Evolutionary conservation across 768 basidiomycete genomes (phyloP), one percentile per base, ranked within the genome.

Genomic region (Leccinum ochraceum): DNA sequence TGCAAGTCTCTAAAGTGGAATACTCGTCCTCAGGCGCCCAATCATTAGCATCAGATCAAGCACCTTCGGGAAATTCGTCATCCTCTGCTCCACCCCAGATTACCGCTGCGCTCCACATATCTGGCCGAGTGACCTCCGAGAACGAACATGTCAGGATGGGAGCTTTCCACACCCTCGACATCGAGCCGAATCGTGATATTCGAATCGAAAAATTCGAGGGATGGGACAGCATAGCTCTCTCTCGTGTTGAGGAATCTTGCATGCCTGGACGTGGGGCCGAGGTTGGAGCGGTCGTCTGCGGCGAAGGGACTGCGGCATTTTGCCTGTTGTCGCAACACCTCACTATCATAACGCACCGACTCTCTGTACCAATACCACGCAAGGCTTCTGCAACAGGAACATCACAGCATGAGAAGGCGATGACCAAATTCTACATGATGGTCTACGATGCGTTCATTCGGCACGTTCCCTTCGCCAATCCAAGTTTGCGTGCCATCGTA

Each of bases 311-410:
- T 2, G 97, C 97, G 1, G 89, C 93, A 10, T 91, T 99, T 72
- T 98, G 97, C 74, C 76, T 99, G 32, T 80, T 99, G 14, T 98
- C 95, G 2, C 89, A 98, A 67, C 95, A 98, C 74, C 95, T 98
- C 89, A 99, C 97, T 2, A 80, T 95, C 30, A 88, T 99, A 36
- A 79, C 93, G 4, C 94, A 98, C 70, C 85, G 97, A 22, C 87
- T 99, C 57, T 90, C 93, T 20, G 84, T 94, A 1, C 79, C 90
- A 1, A 89, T 98, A 59, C 97, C 97, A 6, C 84, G 97, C 56
- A 99, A 99, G 74, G 86, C 94, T 10, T 90, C 94, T 1, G 84
- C 89, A 4, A 82, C 87, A 11, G 88, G 89, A 7, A 81, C 89
- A 1, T 87, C 90, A 1, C 90, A 94, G 30, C 92, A 98, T 64